These are phyloP conservation scores for Microsporum audouinii DNA, from an alignment of 2,329 filamentous ascomycete species.

Conservation along the genomic window DNA sequence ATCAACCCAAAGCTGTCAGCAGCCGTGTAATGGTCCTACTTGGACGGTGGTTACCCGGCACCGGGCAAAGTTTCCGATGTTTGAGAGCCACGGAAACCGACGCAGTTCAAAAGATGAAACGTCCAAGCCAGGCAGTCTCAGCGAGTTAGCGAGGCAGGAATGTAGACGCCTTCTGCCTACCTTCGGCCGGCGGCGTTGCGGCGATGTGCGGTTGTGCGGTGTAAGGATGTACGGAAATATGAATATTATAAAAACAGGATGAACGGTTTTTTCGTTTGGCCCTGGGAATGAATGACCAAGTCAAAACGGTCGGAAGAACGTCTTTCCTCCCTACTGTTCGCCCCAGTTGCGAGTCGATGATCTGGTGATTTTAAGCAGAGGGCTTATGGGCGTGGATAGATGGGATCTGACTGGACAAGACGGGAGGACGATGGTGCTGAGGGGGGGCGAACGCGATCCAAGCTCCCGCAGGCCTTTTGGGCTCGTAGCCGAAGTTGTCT, in stretches of 20 bases:
- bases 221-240: neutral
- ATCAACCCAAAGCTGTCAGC: neutral
- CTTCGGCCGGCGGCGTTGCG: neutral
- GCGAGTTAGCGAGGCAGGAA: neutral
- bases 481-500: neutral
- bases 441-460: conserved; percentile 1
- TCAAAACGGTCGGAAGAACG: conserved; percentile 1
- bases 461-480: neutral
- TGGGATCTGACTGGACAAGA: conserved; percentile 1
- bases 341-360: neutral
- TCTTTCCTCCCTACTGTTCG: neutral
- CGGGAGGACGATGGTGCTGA: neutral
- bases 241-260: neutral
- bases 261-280: neutral
- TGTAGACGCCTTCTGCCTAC: neutral
- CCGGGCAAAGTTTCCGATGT: conserved; percentile 4
- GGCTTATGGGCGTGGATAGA: neutral
- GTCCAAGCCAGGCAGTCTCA: neutral
- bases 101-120: neutral
- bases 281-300: neutral
- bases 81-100: conserved; percentile 5
- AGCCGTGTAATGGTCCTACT: conserved; percentile 1
- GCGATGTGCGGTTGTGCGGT: neutral
- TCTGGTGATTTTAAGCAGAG: conserved; percentile 1
- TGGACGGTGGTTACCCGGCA: neutral